Conservation (phyloP, 1,139 yeast genomes). For the Blastobotrys petasosporus region DNA sequence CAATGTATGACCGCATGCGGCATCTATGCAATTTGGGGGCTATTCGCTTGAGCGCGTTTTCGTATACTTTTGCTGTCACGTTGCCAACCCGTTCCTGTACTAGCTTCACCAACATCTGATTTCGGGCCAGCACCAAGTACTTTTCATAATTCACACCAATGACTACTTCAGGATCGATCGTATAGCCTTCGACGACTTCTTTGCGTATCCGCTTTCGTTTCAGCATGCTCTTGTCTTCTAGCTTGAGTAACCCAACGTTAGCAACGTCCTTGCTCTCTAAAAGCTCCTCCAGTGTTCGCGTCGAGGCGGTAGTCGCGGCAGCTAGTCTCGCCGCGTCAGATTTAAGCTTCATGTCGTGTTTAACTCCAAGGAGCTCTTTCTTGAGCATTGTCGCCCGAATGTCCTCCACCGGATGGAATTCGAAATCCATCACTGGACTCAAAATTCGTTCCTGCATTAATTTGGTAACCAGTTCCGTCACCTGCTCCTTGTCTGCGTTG, state of each 20-base stretch:
- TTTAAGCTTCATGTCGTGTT: conserved; percentile 18
- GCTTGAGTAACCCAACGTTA: conserved; percentile 21
- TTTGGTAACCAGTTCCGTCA: conserved; percentile 39
- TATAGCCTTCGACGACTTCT: conserved; percentile 12
- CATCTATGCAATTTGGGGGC: conserved; percentile 40
- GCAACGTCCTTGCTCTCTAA: conserved; percentile 31
- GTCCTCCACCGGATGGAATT: conserved; percentile 36
- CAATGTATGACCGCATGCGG: conserved; percentile 24
- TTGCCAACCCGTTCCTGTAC: conserved; percentile 68
- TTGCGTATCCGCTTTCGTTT: conserved; percentile 4
- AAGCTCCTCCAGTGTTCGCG: conserved; percentile 38
- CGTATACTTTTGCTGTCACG: conserved; percentile 60
- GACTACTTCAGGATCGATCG: conserved; percentile 37
- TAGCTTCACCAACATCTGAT: conserved; percentile 55
- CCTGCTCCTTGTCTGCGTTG: conserved; percentile 27
- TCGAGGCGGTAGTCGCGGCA: conserved; percentile 47
- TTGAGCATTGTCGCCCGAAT: conserved; percentile 25
- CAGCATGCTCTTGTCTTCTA: conserved; percentile 3
- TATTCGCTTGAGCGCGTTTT: conserved; percentile 48
- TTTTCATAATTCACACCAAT: conserved; percentile 61
- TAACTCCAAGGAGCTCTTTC: conserved; percentile 20
- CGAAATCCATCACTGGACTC: conserved; percentile 39
- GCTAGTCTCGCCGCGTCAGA: conserved; percentile 29
- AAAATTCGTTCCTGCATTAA: conserved; percentile 59
- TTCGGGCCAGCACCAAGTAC: conserved; percentile 61